Conservation (phyloP, 78 protist genomes). For the Dictyostelium firmibasis region DNA sequence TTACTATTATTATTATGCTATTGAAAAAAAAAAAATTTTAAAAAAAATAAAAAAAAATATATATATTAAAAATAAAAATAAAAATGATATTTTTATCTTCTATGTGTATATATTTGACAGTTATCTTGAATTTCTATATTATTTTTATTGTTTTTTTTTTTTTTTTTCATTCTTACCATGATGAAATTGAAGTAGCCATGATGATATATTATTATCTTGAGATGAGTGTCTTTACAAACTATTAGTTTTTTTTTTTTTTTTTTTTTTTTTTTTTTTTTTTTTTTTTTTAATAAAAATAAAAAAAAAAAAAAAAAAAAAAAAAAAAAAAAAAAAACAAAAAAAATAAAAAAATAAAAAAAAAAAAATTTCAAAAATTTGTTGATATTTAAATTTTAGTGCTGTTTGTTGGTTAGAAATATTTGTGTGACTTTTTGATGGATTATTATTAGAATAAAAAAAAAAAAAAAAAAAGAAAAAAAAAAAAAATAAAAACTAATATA, state of each 20-base stretch:
- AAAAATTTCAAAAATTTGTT: neutral
- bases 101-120: neutral
- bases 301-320: neutral
- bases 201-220: neutral
- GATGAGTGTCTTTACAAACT: neutral
- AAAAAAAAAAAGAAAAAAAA: no score
- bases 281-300: neutral
- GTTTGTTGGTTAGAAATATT: neutral
- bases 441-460: neutral
- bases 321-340: neutral
- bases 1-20: neutral
- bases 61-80: neutral
- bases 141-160: no score
- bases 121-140: no score
- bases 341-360: neutral
- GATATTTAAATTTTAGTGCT: neutral
- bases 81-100: neutral
- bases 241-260: neutral
- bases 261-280: neutral
- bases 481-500: neutral
- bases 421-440: neutral
- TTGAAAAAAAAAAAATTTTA: neutral
- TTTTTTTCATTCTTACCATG: neutral
- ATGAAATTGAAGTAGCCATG: slow-evolving; percentile 25
- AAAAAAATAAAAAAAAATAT: neutral